A percentile compares a stretch with the other conserved stretches of the same genome.
Conservation (phyloP, 768 basidiomycete species). For the Boletus vermiculosoides region DNA sequence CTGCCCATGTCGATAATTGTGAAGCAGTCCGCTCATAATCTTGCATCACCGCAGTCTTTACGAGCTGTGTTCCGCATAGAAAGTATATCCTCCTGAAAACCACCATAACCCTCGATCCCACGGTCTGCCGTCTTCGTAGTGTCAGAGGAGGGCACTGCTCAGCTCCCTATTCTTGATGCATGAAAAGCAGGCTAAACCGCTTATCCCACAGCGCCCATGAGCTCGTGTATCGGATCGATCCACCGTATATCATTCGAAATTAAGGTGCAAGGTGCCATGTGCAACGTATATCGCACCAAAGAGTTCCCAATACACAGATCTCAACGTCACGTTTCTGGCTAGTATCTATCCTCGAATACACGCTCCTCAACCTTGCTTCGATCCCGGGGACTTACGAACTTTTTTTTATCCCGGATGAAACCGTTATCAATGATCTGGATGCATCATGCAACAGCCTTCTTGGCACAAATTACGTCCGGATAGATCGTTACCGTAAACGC, state of each 20-base stretch:
- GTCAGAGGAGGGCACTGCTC: neutral
- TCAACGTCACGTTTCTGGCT: neutral
- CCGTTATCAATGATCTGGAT: conserved; percentile 32
- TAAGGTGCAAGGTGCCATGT: conserved; percentile 1
- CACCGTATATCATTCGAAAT: neutral
- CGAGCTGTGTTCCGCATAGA: neutral
- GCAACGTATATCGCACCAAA: neutral
- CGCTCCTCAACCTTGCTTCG: conserved; percentile 17
- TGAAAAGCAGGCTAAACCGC: neutral
- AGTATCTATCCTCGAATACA: conserved; percentile 1
- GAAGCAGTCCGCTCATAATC: neutral
- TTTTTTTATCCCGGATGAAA: conserved; percentile 23
- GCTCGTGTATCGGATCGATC: conserved; percentile 1
- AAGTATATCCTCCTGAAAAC: neutral
- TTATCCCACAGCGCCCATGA: conserved; percentile 2
- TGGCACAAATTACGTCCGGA: conserved; percentile 23
- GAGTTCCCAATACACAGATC: neutral
- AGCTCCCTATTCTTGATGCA: neutral
- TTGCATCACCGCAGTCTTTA: neutral
- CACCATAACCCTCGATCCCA: neutral
- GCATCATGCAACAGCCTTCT: conserved; percentile 34
- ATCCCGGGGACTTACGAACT: conserved; percentile 21
- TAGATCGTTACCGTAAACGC: conserved; percentile 32
- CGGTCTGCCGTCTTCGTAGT: neutral
- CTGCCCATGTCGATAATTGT: neutral